These are phyloP conservation scores for Arachnomyces sp. DNA, from an alignment of 2,329 filamentous ascomycete species.

Conservation along the genomic window DNA sequence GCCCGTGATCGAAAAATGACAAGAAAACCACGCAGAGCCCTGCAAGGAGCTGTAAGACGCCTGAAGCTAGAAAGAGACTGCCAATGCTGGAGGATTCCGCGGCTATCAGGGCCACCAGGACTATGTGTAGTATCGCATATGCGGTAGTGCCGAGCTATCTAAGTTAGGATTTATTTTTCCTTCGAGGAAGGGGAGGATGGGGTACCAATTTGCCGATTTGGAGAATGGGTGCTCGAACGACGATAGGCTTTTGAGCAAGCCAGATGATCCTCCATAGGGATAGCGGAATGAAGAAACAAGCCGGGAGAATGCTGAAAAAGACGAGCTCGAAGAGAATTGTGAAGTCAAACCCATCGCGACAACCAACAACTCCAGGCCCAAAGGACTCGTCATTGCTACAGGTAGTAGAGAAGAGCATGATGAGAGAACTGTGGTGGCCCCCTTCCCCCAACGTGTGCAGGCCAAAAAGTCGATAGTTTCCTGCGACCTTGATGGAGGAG, in stretches of 20 bases:
- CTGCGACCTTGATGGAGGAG: no score
- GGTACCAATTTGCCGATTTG: conserved; percentile 2
- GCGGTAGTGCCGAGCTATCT: conserved; percentile 6
- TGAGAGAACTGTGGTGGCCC: no score
- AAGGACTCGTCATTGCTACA: conserved; percentile 3
- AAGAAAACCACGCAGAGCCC: conserved; percentile 3
- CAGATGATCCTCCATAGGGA: conserved; percentile 14
- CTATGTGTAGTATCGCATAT: conserved; percentile 16
- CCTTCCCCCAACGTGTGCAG: no score
- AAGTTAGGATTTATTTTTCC: neutral
- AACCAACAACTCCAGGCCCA: conserved; percentile 5
- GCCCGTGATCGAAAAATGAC: conserved; percentile 26
- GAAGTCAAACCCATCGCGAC: conserved; percentile 21
- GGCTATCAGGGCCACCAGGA: conserved; percentile 14
- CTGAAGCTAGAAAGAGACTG: conserved; percentile 3
- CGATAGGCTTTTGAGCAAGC: conserved; percentile 9
- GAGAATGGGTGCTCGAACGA: neutral
- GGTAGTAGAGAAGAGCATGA: no score
- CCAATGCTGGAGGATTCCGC: neutral
- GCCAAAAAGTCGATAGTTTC: no score
- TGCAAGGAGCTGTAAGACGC: conserved; percentile 2
- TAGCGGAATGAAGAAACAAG: conserved; percentile 16
- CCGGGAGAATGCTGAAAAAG: conserved; percentile 20
- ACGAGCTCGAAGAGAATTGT: conserved; percentile 26
- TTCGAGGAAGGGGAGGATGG: neutral